Base-by-base conservation (phyloP, 1,284 basidiomycete species). In the Ustilago sp. region DNA sequence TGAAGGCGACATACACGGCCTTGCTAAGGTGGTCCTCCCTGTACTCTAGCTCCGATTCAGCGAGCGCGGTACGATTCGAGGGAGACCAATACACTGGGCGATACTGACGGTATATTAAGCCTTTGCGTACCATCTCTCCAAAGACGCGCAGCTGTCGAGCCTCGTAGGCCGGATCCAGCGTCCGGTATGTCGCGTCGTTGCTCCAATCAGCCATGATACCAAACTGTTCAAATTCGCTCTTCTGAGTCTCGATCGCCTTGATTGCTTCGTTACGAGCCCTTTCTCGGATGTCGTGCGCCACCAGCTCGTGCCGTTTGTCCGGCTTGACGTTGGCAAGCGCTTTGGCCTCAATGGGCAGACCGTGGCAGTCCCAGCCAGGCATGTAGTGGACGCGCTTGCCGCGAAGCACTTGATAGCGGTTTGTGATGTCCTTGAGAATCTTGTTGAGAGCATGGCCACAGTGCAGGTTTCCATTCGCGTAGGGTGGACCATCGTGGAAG, bases 311-410 rank as follows among this genome's bases (percentile, higher is more conserved):
- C n/a, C 68, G 47, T 92, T 93, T 65, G 90, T 89, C n/a, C 93
- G 88, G 54, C 17, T 52, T 53, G 5, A 75, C 54, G 56, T 80
- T 71, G 15, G 75, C 68, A 2, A 81, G 35, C 1, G 83, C 85
- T 68, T 85, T 85, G 7, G 79, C 55, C 50, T 86, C 85, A 74
- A 99, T 98, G 0, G 97, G 97, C 17, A 99, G 90, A 2, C 97
- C 97, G 83, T 99, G 97, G 83, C 96, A 99, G 85, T 99, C 97
- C 94, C 95, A 99, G 5, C 97, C 97, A 34, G 97, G 96, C 43
- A 93, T 87, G 87, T 95, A 98, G 93, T 95, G 92, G 34, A 99
- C 92, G 72, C 90, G 90, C 72, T 90, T 88, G 4, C 95, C 95
- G 39, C 90, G 88, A 9, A 92, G 90, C 11, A 98, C 89, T 74